Evolutionary conservation across 2,329 filamentous ascomycete species (phyloP).

Genomic region (Leptodontidium sp.): DNA sequence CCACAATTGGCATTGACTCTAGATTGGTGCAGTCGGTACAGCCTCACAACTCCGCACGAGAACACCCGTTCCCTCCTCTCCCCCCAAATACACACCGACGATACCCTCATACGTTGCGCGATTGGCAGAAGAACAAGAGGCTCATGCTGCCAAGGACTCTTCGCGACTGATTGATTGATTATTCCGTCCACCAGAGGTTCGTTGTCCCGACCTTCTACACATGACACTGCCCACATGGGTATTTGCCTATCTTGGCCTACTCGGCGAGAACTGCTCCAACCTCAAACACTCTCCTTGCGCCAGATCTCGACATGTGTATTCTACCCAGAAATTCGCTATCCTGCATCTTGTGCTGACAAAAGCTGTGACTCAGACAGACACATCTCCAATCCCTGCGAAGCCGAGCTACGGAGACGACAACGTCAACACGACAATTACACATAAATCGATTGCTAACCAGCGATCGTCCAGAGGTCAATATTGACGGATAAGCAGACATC

Average conservation of each 20-base stretch:
- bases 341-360: conserved; percentile 25
- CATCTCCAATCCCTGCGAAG: conserved; percentile 24
- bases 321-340: background rate
- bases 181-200: conserved; percentile 20
- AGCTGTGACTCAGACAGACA: conserved; percentile 29
- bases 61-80: conserved; percentile 1
- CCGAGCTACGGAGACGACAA: conserved; percentile 12
- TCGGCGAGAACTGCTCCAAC: conserved; percentile 13
- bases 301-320: conserved; percentile 2
- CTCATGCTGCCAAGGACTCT: conserved; percentile 23
- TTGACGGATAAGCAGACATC: background rate
- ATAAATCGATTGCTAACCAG: background rate
- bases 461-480: background rate
- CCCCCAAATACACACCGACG: conserved; percentile 7
- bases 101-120: conserved; percentile 19
- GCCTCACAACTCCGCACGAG: conserved; percentile 20
- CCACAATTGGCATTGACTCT: conserved; percentile 11
- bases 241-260: conserved; percentile 21
- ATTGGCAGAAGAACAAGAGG: conserved; percentile 24
- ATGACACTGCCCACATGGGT: conserved; percentile 18
- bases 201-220: conserved; percentile 21
- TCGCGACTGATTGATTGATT: conserved; percentile 23
- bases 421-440: conserved; percentile 8
- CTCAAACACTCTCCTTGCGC: conserved; percentile 13
- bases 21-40: conserved; percentile 15